Evolutionary conservation across 2,329 filamentous ascomycete species (phyloP), one percentile per base, ranked within the genome.

Genomic region (Fusarium ramigenum): DNA sequence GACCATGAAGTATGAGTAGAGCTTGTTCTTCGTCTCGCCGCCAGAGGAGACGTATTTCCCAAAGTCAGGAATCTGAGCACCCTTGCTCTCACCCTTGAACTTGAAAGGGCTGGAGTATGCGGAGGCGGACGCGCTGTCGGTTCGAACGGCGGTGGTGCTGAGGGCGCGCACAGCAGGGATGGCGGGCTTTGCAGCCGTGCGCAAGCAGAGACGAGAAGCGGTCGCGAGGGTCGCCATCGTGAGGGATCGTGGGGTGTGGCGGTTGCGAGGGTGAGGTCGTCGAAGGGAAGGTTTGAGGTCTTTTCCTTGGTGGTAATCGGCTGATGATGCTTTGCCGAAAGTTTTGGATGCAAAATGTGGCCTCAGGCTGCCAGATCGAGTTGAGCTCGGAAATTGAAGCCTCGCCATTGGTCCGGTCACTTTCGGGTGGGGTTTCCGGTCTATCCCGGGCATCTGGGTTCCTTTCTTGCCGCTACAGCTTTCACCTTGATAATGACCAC

Each of bases 1-100:
- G 77, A 97, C 96, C 94, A 98, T 97, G 87, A 99, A 98, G 90
- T 99, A 99, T 80, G 92, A 91, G 84, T 97, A 96, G 78, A 97
- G 87, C 87, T 95, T 93, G 86, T 97, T 97, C 80, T 88, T 87
- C 77, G 86, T 89, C 83, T 92, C 87, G 78, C 86, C 85, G 75
- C 87, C 86, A 82, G 90, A 91, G 84, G 90, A 92, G 85, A 91
- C 87, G 88, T 99, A 99, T 83, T 95, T 92, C 83, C 90, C 90
- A 85, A 97, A 98, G 86, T 93, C 91, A 78, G 96, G 96, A 81
- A 98, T 93, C 84, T 93, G 91, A 83, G 88, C 91, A 78, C 83
- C 85, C 82, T 86, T 87, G 78, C 79, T 77, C 80, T 86, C 82
- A 82, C 88, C 88, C 83, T 87, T 87, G 88, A 92, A 91, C 84